phyloP scores from a whole-genome alignment of 192 early-diverging fungal genomes.

The Endogone sp. region DNA sequence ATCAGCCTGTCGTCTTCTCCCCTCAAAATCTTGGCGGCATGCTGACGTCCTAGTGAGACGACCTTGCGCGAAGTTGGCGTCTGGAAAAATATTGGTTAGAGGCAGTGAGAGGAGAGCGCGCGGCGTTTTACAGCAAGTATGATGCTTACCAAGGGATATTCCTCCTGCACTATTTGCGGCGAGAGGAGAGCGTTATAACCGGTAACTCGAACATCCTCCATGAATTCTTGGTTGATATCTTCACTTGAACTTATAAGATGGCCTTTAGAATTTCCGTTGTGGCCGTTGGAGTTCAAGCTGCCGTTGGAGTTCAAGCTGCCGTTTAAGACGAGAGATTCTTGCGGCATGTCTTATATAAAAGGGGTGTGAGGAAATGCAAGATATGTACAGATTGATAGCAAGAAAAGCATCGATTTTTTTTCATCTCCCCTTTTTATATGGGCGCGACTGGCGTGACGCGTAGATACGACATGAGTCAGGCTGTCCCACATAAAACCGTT shows the following conservation, averaged over 20 bases:
- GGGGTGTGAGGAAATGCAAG: neutral
- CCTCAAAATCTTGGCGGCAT: slow-evolving; percentile 70
- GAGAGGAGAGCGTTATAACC: slow-evolving; percentile 91
- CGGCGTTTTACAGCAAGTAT: neutral
- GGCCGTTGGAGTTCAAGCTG: neutral
- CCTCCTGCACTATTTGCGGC: slow-evolving; percentile 86
- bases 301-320: neutral
- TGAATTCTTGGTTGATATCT: slow-evolving; percentile 37
- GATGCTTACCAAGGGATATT: slow-evolving; percentile 64
- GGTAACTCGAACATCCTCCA: slow-evolving; percentile 85
- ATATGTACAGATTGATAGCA: neutral
- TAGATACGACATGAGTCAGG: neutral
- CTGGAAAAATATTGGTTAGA: slow-evolving; percentile 15
- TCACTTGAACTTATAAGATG: slow-evolving; percentile 20
- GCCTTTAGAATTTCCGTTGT: no score
- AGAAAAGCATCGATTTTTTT: neutral
- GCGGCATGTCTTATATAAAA: neutral
- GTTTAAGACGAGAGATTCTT: neutral
- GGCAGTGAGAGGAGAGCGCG: neutral
- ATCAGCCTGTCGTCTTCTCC: slow-evolving; percentile 85
- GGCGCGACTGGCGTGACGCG: neutral
- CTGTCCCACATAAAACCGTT: neutral
- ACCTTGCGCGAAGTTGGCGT: slow-evolving; percentile 32
- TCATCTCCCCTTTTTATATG: neutral
- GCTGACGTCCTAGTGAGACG: slow-evolving; percentile 47